These are phyloP conservation scores for Penicillium arizonense DNA, from an alignment of 495 filamentous ascomycete species.

Conservation along the genomic window DNA sequence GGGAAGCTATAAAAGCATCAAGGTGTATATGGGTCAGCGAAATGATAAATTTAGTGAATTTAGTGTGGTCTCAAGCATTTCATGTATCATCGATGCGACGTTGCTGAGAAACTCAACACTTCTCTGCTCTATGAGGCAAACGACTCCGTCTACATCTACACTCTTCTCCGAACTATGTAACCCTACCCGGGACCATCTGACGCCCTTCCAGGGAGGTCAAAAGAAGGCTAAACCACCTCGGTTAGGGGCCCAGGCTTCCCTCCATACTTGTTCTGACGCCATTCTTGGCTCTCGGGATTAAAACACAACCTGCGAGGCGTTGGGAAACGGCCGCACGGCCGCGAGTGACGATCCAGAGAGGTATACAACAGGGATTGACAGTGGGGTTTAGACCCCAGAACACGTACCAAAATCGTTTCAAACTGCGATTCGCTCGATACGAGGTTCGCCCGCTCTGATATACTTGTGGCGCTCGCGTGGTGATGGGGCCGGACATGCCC, in stretches of 20 bases:
- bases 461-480: slow-evolving; percentile 8
- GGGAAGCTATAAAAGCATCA: no score
- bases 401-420: neutral
- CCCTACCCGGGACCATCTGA: slow-evolving; percentile 20
- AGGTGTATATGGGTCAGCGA: no score
- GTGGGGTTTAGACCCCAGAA: slow-evolving; percentile 10
- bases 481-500: slow-evolving; percentile 3
- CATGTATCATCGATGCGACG: no score
- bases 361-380: slow-evolving; percentile 1
- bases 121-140: no score
- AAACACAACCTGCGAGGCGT: slow-evolving; percentile 10
- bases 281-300: slow-evolving; percentile 11
- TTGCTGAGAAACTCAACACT: no score
- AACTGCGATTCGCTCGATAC: slow-evolving; percentile 3
- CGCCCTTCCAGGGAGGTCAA: slow-evolving; percentile 2
- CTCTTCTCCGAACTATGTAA: slow-evolving; percentile 25
- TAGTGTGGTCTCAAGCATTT: no score
- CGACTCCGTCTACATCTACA: neutral
- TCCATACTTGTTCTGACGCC: neutral
- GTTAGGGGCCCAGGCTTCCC: slow-evolving; percentile 15
- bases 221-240: slow-evolving; percentile 7
- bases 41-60: no score
- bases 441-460: slow-evolving; percentile 2
- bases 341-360: slow-evolving; percentile 4
- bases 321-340: slow-evolving; percentile 15